Conservation (phyloP, 495 filamentous ascomycete genomes). For the Tuber microsphaerosporum region DNA sequence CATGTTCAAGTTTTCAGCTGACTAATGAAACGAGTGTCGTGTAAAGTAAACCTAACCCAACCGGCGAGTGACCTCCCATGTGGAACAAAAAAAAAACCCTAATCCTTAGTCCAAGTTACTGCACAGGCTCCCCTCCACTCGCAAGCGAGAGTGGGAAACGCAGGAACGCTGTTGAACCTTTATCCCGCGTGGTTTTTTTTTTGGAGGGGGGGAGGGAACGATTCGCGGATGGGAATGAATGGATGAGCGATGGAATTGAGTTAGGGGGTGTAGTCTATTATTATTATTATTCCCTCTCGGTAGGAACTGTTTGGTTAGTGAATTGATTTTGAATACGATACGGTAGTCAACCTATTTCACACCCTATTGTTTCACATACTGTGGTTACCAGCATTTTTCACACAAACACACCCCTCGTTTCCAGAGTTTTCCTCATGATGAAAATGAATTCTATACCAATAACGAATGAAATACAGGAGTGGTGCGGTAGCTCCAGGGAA, state of each 20-base stretch:
- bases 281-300: background rate
- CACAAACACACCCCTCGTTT: background rate
- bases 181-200: no score
- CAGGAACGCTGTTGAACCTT: background rate
- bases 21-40: no score
- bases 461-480: slow-evolving; percentile 1
- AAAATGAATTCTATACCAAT: background rate
- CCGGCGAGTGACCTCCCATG: background rate
- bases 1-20: no score
- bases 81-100: background rate
- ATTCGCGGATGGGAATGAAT: background rate
- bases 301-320: background rate
- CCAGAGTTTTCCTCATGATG: background rate
- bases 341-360: background rate
- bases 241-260: background rate
- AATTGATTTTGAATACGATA: background rate
- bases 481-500: background rate
- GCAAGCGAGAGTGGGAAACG: background rate
- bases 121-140: background rate
- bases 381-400: no score
- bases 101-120: background rate
- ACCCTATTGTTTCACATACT: background rate
- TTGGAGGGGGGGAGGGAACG: background rate
- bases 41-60: background rate
- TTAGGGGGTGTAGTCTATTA: background rate